These are phyloP conservation scores for Botrytis fragariae DNA, from an alignment of 2,329 filamentous ascomycete genomes.

Conservation along the genomic window DNA sequence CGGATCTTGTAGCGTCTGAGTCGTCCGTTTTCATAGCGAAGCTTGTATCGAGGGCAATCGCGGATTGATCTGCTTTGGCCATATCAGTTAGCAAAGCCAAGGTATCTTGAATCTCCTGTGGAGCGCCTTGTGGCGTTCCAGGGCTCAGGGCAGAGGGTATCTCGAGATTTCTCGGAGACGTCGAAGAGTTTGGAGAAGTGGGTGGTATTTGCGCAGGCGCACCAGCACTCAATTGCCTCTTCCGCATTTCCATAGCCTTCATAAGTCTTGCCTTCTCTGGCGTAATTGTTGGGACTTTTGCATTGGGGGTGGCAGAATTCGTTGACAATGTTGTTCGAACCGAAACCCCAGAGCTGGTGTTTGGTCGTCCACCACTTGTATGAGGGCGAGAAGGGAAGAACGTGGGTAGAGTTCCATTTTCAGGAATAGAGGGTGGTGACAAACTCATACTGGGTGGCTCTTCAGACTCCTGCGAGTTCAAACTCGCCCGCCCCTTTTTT, in stretches of 20 bases:
- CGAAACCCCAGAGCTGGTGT: constrained; percentile 33
- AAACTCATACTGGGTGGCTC: constrained; percentile 35
- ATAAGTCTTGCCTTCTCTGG: constrained; percentile 89
- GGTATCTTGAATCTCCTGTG: constrained; percentile 32
- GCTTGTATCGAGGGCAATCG: constrained; percentile 50
- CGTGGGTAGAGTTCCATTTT: constrained; percentile 21
- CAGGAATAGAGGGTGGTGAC: constrained; percentile 33
- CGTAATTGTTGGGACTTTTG: constrained; percentile 56
- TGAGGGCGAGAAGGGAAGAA: constrained; percentile 35
- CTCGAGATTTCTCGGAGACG: constrained; percentile 19
- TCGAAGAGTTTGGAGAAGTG: constrained; percentile 15
- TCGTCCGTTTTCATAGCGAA: constrained; percentile 40
- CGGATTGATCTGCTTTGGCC: constrained; percentile 49
- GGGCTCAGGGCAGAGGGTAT: constrained; percentile 19
- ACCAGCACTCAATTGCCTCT: constrained; percentile 63
- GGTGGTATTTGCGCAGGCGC: constrained; percentile 14
- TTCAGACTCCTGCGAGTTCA: constrained; percentile 41
- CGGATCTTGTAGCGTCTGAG: constrained; percentile 44
- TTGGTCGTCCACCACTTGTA: constrained; percentile 39
- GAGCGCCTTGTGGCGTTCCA: constrained; percentile 14
- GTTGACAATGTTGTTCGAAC: constrained; percentile 29
- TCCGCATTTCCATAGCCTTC: constrained; percentile 89
- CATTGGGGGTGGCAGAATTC: constrained; percentile 29
- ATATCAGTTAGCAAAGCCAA: constrained; percentile 36
- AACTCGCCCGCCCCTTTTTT: constrained; percentile 48